These are phyloP conservation scores for Gigaspora rosea DNA, from an alignment of 192 early-diverging fungal species.

Conservation along the genomic window DNA sequence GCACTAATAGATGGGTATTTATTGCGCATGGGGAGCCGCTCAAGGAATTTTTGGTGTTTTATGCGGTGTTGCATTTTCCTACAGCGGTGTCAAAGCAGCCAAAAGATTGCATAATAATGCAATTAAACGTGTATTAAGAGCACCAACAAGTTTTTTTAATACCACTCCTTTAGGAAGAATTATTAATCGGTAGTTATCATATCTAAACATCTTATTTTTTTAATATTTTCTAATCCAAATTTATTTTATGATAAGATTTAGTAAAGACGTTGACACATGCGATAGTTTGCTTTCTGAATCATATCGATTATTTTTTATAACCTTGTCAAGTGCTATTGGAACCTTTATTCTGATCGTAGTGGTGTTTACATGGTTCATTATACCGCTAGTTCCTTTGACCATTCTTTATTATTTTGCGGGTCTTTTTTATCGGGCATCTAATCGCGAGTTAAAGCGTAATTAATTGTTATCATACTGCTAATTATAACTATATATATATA, in stretches of 20 bases:
- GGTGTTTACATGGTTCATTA: constrained; percentile 68
- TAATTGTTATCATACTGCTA: too few relatives aligned
- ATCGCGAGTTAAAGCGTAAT: constrained; percentile 80
- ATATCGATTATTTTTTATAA: constrained; percentile 65
- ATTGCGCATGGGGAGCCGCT: constrained; percentile 62
- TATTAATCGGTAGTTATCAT: constrained; percentile 54
- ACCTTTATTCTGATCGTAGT: constrained; percentile 67
- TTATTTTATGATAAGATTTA: constrained; percentile 72
- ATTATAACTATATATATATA: too few relatives aligned
- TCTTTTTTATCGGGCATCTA: constrained; percentile 73
- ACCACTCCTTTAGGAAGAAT: constrained; percentile 76
- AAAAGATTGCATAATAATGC: constrained; percentile 69
- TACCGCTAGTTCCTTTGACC: constrained; percentile 72
- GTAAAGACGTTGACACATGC: constrained; percentile 63
- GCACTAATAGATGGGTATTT: constrained; percentile 65
- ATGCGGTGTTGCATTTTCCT: constrained; percentile 64
- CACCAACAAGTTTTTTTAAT: constrained; percentile 80
- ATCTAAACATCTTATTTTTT: too few relatives aligned
- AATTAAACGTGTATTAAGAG: constrained; percentile 64
- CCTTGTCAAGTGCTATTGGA: constrained; percentile 55
- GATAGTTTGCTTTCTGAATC: constrained; percentile 64
- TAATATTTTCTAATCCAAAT: constrained; percentile 62
- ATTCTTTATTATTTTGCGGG: constrained; percentile 75
- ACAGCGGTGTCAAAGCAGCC: constrained; percentile 60
- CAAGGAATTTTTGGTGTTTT: constrained; percentile 59